Evolutionary conservation across 169 alveolate genomes (phyloP).

Genomic region (Theileria parva): DNA sequence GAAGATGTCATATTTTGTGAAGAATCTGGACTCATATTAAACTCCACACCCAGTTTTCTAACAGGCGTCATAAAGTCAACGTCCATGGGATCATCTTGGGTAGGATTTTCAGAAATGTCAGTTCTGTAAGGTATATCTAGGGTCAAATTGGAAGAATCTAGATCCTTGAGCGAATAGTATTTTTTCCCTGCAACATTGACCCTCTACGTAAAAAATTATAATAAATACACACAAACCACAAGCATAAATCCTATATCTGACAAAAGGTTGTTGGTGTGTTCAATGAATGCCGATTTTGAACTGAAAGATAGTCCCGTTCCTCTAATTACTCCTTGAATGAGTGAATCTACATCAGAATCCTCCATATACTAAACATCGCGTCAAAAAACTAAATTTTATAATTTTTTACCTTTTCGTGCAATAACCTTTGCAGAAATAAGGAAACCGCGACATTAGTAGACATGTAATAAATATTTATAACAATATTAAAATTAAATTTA

Average conservation of each 20-base stretch:
- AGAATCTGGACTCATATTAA: background rate
- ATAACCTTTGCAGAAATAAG: conserved; percentile 54
- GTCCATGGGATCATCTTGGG: background rate
- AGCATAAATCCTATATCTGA: conserved; percentile 58
- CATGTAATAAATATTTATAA: conserved; percentile 13
- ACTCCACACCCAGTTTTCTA: background rate
- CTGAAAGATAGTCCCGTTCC: conserved; percentile 55
- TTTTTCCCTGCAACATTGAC: conserved; percentile 28
- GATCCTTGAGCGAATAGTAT: conserved; percentile 55
- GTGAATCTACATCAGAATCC: conserved; percentile 31
- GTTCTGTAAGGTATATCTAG: background rate
- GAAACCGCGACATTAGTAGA: conserved; percentile 50
- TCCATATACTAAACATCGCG: conserved; percentile 43
- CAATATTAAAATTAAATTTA: conserved; percentile 7
- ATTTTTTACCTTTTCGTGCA: conserved; percentile 40
- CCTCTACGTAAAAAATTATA: conserved; percentile 13
- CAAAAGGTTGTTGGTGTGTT: conserved; percentile 28
- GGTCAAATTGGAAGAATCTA: conserved; percentile 23
- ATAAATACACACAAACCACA: conserved; percentile 35
- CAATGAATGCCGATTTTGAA: conserved; percentile 30
- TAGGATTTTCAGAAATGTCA: background rate
- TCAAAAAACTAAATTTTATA: background rate
- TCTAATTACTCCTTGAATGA: conserved; percentile 40
- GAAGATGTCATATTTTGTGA: conserved; percentile 16
- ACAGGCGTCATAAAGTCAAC: conserved; percentile 14